Evolutionary conservation across 2,329 filamentous ascomycete genomes (phyloP).

Genomic region (Claviceps sp.): DNA sequence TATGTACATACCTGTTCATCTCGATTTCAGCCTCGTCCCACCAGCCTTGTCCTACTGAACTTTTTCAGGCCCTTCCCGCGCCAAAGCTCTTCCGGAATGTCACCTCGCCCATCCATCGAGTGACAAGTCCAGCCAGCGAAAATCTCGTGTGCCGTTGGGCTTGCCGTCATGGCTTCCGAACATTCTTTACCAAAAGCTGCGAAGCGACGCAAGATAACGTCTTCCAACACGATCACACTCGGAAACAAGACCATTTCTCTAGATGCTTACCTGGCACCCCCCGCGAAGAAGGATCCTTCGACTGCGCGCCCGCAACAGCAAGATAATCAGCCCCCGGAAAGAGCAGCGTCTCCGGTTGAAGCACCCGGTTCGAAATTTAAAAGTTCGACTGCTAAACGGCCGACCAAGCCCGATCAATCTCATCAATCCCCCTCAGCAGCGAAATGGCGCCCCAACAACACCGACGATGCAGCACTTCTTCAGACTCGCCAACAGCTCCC

Average conservation of each 20-base stretch:
- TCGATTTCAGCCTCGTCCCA: too few species aligned
- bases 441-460: slow-evolving; percentile 7
- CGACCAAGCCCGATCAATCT: background rate
- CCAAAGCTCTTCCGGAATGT: background rate
- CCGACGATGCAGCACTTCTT: slow-evolving; percentile 21
- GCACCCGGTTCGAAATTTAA: background rate
- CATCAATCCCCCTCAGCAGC: background rate
- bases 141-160: background rate
- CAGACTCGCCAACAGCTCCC: slow-evolving; percentile 55
- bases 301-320: background rate
- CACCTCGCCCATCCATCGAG: background rate
- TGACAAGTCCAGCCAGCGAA: background rate
- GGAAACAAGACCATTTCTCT: slow-evolving; percentile 36
- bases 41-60: too few species aligned
- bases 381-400: background rate
- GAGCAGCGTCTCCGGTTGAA: background rate
- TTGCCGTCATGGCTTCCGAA: slow-evolving; percentile 2
- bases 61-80: too few species aligned
- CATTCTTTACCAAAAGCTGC: slow-evolving; percentile 12
- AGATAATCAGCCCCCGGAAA: background rate
- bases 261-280: slow-evolving; percentile 32
- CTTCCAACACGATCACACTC: slow-evolving; percentile 27
- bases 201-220: slow-evolving; percentile 25
- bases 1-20: too few species aligned
- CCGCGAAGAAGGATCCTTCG: background rate